Evolutionary conservation across 352 stramenopile genomes (phyloP).

Genomic region (Globisporangium takayamanum): DNA sequence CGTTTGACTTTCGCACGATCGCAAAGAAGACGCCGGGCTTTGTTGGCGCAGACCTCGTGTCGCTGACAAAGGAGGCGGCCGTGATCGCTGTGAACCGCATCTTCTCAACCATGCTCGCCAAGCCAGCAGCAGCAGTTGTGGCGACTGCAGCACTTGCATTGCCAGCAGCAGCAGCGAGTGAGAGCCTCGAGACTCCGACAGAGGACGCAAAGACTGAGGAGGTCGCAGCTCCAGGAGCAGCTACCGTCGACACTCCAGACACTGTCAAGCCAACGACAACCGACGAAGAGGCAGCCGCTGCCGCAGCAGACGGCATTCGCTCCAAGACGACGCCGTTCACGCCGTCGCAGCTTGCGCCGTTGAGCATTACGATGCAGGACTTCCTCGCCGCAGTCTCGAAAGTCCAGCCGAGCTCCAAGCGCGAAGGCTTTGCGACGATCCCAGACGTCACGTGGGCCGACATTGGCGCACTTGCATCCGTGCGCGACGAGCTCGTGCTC

Average conservation of each 20-base stretch:
- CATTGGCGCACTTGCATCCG: constrained; percentile 90
- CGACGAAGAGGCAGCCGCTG: constrained; percentile 10
- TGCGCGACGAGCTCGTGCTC: constrained; percentile 95
- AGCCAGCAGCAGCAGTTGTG: background rate
- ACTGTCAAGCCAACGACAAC: constrained; percentile 13
- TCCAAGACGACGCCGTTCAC: constrained; percentile 80
- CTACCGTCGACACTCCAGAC: background rate
- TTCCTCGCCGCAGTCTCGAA: constrained; percentile 95
- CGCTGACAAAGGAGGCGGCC: constrained; percentile 97
- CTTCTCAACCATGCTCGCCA: constrained; percentile 82
- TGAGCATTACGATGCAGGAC: constrained; percentile 96
- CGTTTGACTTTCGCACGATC: constrained; percentile 93
- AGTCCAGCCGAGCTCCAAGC: constrained; percentile 97
- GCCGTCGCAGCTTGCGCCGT: constrained; percentile 79
- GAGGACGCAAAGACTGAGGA: background rate
- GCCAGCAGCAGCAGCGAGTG: background rate
- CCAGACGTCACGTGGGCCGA: constrained; percentile 98
- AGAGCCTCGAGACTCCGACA: background rate
- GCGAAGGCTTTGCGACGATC: constrained; percentile 98
- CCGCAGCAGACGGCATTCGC: constrained; percentile 59
- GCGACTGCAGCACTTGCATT: background rate
- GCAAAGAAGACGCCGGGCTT: constrained; percentile 93
- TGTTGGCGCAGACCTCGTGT: constrained; percentile 97
- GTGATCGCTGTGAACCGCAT: constrained; percentile 98
- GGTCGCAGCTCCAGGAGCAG: constrained; percentile 7